phyloP scores from a whole-genome alignment of 371 early-diverging fungal genomes.

The Circinella minor region DNA sequence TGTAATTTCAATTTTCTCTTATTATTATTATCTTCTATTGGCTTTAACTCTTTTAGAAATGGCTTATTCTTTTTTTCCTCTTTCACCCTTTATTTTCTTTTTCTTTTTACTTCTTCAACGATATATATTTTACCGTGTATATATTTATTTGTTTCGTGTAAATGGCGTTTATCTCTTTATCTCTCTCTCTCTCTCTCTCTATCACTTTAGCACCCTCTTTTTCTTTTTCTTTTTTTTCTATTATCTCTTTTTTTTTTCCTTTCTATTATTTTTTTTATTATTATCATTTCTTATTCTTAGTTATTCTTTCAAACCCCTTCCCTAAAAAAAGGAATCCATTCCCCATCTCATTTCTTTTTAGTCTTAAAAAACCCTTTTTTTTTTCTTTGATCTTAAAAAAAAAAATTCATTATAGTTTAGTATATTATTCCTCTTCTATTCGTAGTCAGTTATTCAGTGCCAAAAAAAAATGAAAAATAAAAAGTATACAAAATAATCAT shows the following conservation, averaged over 20 bases:
- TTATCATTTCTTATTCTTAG: too few species aligned
- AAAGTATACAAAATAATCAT: not conserved
- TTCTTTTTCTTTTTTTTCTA: not conserved
- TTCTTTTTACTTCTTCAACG: not conserved
- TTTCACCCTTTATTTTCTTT: not conserved
- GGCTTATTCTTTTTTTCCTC: not conserved
- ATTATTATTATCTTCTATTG: too few species aligned
- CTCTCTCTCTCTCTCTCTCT: not conserved
- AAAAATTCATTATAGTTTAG: not conserved
- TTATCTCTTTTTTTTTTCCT: too few species aligned
- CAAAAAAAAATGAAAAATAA: conserved; percentile 1
- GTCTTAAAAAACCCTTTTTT: too few species aligned
- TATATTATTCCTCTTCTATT: not conserved
- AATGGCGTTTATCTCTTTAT: conserved; percentile 9
- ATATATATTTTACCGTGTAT: conserved; percentile 10
- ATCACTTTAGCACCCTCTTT: not conserved
- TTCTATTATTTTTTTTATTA: too few species aligned
- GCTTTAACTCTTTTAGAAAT: not conserved
- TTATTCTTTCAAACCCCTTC: too few species aligned
- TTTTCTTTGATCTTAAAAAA: not conserved
- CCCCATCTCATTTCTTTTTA: too few species aligned
- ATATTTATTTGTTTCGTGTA: conserved; percentile 17
- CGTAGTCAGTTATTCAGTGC: not conserved
- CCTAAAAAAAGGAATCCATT: too few species aligned
- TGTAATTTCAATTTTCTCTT: too few species aligned